phyloP scores from a whole-genome alignment of 805 yeast species.

The Pichia thaimueangensis region DNA sequence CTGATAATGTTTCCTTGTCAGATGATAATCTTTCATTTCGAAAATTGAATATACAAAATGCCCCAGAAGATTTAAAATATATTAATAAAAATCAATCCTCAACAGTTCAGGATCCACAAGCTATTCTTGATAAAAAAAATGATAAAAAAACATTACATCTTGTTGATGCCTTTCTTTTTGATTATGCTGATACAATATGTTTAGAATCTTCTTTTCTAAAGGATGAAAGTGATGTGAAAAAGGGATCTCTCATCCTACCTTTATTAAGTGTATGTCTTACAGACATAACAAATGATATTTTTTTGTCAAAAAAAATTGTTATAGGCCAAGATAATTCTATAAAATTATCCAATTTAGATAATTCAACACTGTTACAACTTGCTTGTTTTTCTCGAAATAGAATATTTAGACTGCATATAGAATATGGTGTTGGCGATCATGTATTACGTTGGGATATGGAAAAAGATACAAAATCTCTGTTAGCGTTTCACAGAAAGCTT shows the following conservation, averaged over 20 bases:
- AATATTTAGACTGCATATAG: slow-evolving; percentile 64
- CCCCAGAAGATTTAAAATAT: neutral
- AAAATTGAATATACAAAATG: neutral
- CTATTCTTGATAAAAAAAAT: slow-evolving; percentile 22
- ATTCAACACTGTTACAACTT: slow-evolving; percentile 7
- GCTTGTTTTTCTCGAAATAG: slow-evolving; percentile 28
- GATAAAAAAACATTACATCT: slow-evolving; percentile 26
- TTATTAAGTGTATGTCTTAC: slow-evolving; percentile 61
- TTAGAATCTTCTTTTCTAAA: slow-evolving; percentile 67
- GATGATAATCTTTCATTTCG: neutral
- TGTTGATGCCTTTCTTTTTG: slow-evolving; percentile 51
- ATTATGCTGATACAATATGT: slow-evolving; percentile 67
- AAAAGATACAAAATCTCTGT: slow-evolving; percentile 65
- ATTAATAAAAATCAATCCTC: neutral
- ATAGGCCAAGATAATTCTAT: neutral
- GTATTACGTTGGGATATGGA: slow-evolving; percentile 75
- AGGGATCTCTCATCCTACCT: slow-evolving; percentile 78
- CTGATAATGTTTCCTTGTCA: neutral
- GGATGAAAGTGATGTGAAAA: slow-evolving; percentile 68
- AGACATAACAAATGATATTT: slow-evolving; percentile 38
- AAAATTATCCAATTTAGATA: neutral
- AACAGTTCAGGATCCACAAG: slow-evolving; percentile 8
- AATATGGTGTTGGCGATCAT: slow-evolving; percentile 82
- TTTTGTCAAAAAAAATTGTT: slow-evolving; percentile 5
- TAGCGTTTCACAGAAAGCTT: slow-evolving; percentile 63